phyloP scores from a whole-genome alignment of 805 yeast genomes.

The Metschnikowia lochheadii region DNA sequence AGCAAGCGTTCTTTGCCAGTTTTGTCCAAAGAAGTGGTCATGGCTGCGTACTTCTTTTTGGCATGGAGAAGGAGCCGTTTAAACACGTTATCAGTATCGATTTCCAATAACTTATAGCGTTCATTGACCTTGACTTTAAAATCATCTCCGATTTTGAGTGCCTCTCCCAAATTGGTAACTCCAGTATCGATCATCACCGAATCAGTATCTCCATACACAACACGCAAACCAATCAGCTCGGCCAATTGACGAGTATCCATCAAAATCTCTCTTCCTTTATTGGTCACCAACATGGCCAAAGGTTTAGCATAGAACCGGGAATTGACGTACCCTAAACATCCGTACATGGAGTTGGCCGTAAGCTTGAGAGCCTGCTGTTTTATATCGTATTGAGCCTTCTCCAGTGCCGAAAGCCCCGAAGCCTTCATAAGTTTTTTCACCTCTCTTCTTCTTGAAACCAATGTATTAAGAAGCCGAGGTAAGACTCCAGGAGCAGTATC shows the following conservation, averaged over 20 bases:
- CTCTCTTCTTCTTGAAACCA: slow-evolving; percentile 88
- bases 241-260: slow-evolving; percentile 92
- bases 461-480: slow-evolving; percentile 75
- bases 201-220: slow-evolving; percentile 97
- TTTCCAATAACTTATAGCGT: slow-evolving; percentile 79
- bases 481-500: slow-evolving; percentile 71
- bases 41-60: slow-evolving; percentile 97
- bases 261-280: slow-evolving; percentile 91
- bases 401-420: slow-evolving; percentile 57
- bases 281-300: slow-evolving; percentile 90
- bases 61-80: slow-evolving; percentile 80
- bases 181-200: slow-evolving; percentile 98
- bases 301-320: slow-evolving; percentile 96
- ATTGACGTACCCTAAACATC: slow-evolving; percentile 89
- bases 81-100: slow-evolving; percentile 92
- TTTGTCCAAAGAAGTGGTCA: slow-evolving; percentile 53
- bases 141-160: slow-evolving; percentile 75
- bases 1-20: slow-evolving; percentile 51
- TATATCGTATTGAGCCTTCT: slow-evolving; percentile 83
- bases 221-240: slow-evolving; percentile 74
- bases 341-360: slow-evolving; percentile 99
- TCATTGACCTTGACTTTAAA: slow-evolving; percentile 86
- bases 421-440: slow-evolving; percentile 83
- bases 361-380: slow-evolving; percentile 93
- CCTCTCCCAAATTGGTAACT: slow-evolving; percentile 61